These are phyloP conservation scores for Lactifluus subvellereus DNA, from an alignment of 768 basidiomycete species.

Conservation along the genomic window DNA sequence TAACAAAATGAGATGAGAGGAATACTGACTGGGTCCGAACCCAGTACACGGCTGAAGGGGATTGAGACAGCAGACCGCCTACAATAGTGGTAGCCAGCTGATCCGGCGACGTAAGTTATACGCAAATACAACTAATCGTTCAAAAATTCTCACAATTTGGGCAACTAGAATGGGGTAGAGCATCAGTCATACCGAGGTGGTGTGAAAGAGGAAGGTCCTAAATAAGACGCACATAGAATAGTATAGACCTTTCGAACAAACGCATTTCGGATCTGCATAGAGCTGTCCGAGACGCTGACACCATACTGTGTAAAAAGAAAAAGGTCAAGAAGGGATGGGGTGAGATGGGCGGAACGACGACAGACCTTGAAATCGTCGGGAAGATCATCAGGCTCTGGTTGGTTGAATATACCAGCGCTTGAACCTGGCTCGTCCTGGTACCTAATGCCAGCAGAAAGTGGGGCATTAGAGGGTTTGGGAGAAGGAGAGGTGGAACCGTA, in stretches of 20 bases:
- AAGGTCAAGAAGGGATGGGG: slow-evolving; percentile 22
- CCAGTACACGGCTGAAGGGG: slow-evolving; percentile 56
- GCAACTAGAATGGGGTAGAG: slow-evolving; percentile 40
- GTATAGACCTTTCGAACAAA: slow-evolving; percentile 91
- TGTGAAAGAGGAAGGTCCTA: not conserved
- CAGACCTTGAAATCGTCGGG: slow-evolving; percentile 92
- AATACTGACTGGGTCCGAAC: slow-evolving; percentile 61
- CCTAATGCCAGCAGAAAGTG: slow-evolving; percentile 42
- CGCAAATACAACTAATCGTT: not conserved
- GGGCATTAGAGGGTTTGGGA: slow-evolving; percentile 39
- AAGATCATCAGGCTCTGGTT: slow-evolving; percentile 65
- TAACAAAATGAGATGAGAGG: not conserved
- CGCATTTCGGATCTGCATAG: slow-evolving; percentile 70
- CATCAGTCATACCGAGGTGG: not conserved
- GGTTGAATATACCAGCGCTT: slow-evolving; percentile 56
- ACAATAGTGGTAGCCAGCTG: slow-evolving; percentile 75
- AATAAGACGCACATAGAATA: slow-evolving; percentile 65
- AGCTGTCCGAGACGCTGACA: slow-evolving; percentile 70
- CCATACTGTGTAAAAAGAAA: slow-evolving; percentile 54
- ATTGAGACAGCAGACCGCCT: slow-evolving; percentile 63
- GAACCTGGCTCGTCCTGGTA: slow-evolving; percentile 32
- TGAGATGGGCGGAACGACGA: not conserved
- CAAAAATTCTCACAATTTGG: slow-evolving; percentile 54
- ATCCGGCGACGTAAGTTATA: slow-evolving; percentile 7
- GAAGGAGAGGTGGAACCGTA: slow-evolving; percentile 44